These are phyloP conservation scores for Rhodofomes roseus DNA, from an alignment of 1,284 basidiomycete genomes.

Conservation along the genomic window DNA sequence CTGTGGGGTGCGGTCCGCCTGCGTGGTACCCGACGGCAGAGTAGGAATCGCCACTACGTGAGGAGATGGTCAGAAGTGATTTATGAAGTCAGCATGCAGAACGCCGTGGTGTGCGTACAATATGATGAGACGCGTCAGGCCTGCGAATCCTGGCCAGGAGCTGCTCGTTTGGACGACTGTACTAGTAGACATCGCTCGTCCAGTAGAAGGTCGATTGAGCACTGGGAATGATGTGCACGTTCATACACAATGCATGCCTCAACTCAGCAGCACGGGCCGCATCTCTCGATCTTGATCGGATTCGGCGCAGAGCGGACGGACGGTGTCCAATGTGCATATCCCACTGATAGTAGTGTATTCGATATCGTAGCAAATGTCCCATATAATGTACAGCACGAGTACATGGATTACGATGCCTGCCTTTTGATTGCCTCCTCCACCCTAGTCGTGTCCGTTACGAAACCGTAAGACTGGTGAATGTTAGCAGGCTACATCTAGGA, in stretches of 20 bases:
- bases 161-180: not conserved
- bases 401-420: not conserved
- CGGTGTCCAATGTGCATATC: too few relatives aligned
- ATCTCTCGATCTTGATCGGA: too few relatives aligned
- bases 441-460: constrained; percentile 46
- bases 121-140: not conserved
- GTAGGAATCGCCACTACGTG: constrained; percentile 33
- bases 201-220: too few relatives aligned
- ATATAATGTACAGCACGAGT: not conserved
- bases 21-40: constrained; percentile 36
- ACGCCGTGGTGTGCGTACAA: not conserved
- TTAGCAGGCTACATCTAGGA: too few relatives aligned
- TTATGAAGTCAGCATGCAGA: not conserved
- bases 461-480: constrained; percentile 49
- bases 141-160: not conserved
- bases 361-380: not conserved
- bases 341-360: too few relatives aligned
- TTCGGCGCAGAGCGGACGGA: too few relatives aligned
- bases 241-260: too few relatives aligned
- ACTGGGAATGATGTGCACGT: too few relatives aligned
- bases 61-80: constrained; percentile 3
- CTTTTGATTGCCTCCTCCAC: constrained; percentile 13
- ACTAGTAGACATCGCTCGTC: not conserved
- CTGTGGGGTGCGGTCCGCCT: constrained; percentile 26
- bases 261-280: too few relatives aligned